A percentile compares a stretch with the other conserved stretches of the same genome.
These are phyloP conservation scores for Colletotrichum gigasporum DNA, from an alignment of 2,329 filamentous ascomycete species.

Conservation along the genomic window DNA sequence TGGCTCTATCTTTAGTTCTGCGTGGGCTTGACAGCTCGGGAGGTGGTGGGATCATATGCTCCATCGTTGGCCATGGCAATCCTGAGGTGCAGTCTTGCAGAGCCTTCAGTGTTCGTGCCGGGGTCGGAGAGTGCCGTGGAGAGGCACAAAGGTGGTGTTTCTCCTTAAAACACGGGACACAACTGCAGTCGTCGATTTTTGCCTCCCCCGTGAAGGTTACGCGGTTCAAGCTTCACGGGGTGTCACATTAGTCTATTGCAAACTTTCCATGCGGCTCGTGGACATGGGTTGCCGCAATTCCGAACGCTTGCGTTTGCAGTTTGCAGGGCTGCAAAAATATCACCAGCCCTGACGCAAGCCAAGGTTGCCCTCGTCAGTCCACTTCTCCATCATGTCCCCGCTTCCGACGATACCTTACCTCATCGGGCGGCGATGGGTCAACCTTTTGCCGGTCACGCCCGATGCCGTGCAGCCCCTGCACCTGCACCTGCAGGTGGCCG, in stretches of 20 bases:
- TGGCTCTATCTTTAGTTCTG: slow-evolving; percentile 10
- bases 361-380: slow-evolving; percentile 24
- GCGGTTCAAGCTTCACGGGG: background rate
- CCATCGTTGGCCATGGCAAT: background rate
- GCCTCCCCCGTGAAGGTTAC: too few relatives aligned
- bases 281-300: slow-evolving; percentile 7
- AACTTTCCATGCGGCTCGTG: slow-evolving; percentile 13
- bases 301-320: slow-evolving; percentile 7
- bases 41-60: background rate
- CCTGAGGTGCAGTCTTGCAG: background rate
- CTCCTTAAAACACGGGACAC: too few relatives aligned
- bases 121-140: too few relatives aligned
- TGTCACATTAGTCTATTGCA: background rate
- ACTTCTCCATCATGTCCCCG: slow-evolving; percentile 7
- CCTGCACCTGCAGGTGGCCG: background rate
- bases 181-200: too few relatives aligned
- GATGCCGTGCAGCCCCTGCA: too few relatives aligned
- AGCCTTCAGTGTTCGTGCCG: too few relatives aligned
- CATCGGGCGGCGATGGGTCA: background rate
- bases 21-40: slow-evolving; percentile 13
- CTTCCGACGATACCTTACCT: slow-evolving; percentile 15
- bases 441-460: background rate
- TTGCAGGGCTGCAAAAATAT: slow-evolving; percentile 17
- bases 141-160: too few relatives aligned
- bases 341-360: slow-evolving; percentile 30